Conservation (phyloP, 139 green algal genomes). For the Gonium pectorale region DNA sequence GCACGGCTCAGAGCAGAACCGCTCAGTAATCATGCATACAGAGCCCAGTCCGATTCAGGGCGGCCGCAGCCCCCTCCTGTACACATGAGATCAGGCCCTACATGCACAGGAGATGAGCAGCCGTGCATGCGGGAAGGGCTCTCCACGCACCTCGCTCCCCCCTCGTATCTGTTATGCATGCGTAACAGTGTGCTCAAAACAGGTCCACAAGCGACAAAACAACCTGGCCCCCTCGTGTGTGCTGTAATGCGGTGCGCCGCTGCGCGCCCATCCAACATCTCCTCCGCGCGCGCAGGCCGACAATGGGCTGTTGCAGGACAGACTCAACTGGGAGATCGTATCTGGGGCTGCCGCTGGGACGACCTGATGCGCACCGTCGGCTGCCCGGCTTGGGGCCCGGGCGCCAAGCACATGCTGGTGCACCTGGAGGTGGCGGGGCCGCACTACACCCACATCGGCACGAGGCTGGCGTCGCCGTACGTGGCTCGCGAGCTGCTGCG, state of each 20-base stretch:
- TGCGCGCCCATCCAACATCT: too few relatives aligned
- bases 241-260: neutral
- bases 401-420: neutral
- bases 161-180: neutral
- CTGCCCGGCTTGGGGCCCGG: neutral
- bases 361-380: neutral
- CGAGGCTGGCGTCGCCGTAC: neutral
- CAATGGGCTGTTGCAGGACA: neutral
- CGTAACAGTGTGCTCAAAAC: neutral
- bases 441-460: neutral
- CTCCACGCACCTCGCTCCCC: too few relatives aligned
- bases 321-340: neutral
- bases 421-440: neutral
- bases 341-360: neutral
- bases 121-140: too few relatives aligned
- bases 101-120: too few relatives aligned
- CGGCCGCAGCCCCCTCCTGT: neutral
- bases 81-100: too few relatives aligned
- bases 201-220: neutral
- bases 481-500: neutral
- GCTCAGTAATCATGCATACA: neutral
- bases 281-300: neutral
- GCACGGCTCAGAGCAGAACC: neutral
- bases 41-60: neutral
- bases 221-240: neutral